Conservation (phyloP, 2,329 filamentous ascomycete species). For the Amesomyces nigricolor region DNA sequence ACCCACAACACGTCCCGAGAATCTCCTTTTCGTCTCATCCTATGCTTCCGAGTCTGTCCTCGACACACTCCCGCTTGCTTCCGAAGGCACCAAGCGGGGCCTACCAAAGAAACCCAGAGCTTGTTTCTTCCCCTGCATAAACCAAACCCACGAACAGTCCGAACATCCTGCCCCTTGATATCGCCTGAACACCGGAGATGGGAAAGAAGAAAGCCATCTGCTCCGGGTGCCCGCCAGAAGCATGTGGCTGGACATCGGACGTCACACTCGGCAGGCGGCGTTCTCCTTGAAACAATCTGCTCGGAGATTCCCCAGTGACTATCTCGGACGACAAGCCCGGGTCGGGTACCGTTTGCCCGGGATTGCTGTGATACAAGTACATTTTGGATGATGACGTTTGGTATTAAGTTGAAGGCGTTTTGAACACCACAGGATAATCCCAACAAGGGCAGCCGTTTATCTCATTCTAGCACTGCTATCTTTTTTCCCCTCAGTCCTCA, state of each 20-base stretch:
- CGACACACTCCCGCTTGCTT: conserved; percentile 21
- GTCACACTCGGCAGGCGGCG: background rate
- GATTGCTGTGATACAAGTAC: background rate
- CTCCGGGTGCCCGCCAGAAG: background rate
- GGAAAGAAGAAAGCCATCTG: background rate
- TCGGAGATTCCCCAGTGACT: background rate
- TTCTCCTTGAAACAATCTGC: background rate
- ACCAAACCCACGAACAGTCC: background rate
- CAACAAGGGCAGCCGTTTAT: too few relatives aligned
- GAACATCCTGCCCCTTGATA: too few relatives aligned
- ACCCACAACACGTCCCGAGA: background rate
- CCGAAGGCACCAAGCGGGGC: conserved; percentile 25
- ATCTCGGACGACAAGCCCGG: conserved; percentile 3
- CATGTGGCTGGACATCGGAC: background rate
- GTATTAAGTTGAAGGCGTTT: background rate
- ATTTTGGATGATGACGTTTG: background rate
- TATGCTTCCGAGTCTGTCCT: conserved; percentile 1
- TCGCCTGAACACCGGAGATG: background rate
- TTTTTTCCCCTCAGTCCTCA: background rate
- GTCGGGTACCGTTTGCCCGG: background rate
- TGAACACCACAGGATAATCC: background rate
- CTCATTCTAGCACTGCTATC: too few relatives aligned
- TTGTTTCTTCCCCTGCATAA: conserved; percentile 25
- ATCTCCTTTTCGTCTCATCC: conserved; percentile 24
- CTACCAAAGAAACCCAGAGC: background rate